Evolutionary conservation across 805 yeast genomes (phyloP), one percentile per base, ranked within the genome.

Genomic region (Candida oleophila): DNA sequence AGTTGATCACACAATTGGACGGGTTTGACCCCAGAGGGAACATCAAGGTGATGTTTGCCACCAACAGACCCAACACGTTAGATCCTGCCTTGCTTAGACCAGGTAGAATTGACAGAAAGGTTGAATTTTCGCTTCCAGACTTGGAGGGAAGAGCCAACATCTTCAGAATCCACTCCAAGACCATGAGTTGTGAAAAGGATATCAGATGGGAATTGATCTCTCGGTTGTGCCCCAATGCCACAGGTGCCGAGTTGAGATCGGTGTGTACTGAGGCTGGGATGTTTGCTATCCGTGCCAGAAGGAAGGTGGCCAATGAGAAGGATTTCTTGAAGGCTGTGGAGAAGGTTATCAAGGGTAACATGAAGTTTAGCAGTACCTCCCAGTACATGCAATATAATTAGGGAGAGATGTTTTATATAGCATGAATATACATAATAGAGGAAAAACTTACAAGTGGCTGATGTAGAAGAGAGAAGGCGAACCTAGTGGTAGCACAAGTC

Each of bases 181-280:
- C 96, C 44, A 94, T 94, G 99, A 87, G 96, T 56, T 94, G 91
- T 54, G 99, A 94, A 69, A 85, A 96, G 63, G 96, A 89, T 59
- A 94, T 94, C 48, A 84, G 99, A 69, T 94, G 99, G 99, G 99
- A 94, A 72, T 80, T 94, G 61, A 94, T 94, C 61, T 91, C 98
- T 18, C 81, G 99, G 65, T 77, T 94, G 62, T 94, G 99, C 74
- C 99, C 99, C 51, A 94, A 95, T 66, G 87, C 96, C 16, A 94
- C 99, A 1, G 99, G 99, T 68, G 99, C 99, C 2, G 99, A 94
- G 73, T 77, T 94, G 59, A 85, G 99, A 65, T 92, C 98, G 4
- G 99, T 94, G 15, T 94, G 99, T 69, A 94, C 99, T 1, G 99
- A 94, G 69, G 99, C 99, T 3, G 99, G 99, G 60, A 94, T 94